Conservation (phyloP, 805 yeast genomes). For the Sugiyamaella floridensis region DNA sequence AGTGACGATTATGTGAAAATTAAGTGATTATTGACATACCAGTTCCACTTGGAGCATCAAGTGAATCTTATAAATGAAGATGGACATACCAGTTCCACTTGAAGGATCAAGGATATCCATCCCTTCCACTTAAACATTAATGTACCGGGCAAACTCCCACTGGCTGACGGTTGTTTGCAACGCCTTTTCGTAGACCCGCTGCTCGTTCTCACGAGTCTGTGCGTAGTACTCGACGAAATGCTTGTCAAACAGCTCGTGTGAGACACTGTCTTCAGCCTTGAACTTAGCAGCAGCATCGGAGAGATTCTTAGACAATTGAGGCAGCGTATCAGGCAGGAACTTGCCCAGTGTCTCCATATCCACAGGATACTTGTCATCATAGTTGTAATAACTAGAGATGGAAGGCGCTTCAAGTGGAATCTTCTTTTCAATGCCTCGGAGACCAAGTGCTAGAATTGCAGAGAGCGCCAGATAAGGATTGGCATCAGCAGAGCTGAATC, state of each 20-base stretch:
- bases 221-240: neutral
- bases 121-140: no score
- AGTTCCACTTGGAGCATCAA: no score
- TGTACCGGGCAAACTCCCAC: neutral
- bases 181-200: neutral
- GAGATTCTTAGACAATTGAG: neutral
- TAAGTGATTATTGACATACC: no score
- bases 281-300: neutral
- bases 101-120: no score
- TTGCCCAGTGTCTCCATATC: neutral
- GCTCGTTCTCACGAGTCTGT: neutral
- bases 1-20: no score
- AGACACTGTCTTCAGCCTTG: conserved; percentile 2
- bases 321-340: neutral
- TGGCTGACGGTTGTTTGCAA: neutral
- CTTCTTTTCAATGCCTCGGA: neutral
- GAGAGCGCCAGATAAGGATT: neutral
- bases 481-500: neutral
- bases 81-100: no score
- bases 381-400: neutral
- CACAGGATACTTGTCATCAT: neutral
- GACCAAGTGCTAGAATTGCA: conserved; percentile 1
- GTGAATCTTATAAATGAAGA: no score
- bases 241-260: neutral
- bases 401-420: neutral